Percentiles rank a stretch among this genome's conserved stretches.
phyloP scores from a whole-genome alignment of 768 basidiomycete species.

The Russula sp. region DNA sequence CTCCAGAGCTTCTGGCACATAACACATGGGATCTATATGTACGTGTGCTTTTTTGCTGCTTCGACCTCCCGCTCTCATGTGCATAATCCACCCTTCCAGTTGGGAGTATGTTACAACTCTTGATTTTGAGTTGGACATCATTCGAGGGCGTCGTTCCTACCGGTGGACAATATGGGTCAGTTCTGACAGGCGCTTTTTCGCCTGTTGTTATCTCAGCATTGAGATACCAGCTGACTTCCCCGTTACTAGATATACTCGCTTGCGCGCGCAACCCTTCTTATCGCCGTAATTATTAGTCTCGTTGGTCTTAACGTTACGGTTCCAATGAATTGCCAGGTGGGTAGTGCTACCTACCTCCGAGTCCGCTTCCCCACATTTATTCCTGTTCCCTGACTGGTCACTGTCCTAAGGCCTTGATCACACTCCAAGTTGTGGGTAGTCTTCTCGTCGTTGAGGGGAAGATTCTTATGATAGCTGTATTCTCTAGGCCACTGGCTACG shows the following conservation, averaged over 20 bases:
- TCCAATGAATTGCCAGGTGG: neutral
- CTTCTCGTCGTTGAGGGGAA: neutral
- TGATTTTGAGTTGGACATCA: neutral
- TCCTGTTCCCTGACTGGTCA: neutral
- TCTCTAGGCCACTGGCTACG: neutral
- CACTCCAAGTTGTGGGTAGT: neutral
- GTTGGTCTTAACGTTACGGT: neutral
- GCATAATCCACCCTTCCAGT: neutral
- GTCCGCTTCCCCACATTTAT: neutral
- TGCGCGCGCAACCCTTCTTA: neutral
- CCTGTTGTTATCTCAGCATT: neutral
- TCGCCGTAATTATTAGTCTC: neutral
- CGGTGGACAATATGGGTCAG: slow-evolving; percentile 19
- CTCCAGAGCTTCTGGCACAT: neutral
- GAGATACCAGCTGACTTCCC: too few relatives aligned
- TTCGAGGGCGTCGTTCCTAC: slow-evolving; percentile 10
- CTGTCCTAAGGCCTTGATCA: neutral
- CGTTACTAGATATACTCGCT: neutral
- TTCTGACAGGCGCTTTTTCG: neutral
- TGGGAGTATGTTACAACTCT: slow-evolving; percentile 7
- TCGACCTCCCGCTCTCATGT: neutral
- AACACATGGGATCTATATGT: slow-evolving; percentile 2
- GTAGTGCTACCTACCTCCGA: neutral
- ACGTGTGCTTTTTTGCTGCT: neutral
- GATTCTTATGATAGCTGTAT: neutral